These are phyloP conservation scores for Gracilariopsis chorda DNA, from an alignment of 23 red algal species.

Conservation along the genomic window DNA sequence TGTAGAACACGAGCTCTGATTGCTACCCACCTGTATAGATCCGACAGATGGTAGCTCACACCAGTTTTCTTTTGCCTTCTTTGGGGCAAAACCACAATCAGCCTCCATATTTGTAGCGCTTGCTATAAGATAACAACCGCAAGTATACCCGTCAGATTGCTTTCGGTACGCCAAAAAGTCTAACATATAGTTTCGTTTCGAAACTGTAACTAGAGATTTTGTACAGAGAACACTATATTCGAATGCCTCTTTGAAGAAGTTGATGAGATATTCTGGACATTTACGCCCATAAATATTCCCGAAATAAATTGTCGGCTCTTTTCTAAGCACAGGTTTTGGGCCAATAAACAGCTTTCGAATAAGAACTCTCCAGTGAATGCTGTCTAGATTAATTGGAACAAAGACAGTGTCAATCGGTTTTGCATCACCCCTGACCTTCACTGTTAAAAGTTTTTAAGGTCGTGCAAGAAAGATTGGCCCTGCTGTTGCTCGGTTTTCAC, in stretches of 20 bases:
- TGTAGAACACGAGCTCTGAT: neutral
- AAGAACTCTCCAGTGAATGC: neutral
- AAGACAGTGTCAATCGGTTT: neutral
- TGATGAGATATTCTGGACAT: too few relatives aligned
- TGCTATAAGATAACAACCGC: neutral
- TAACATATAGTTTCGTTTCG: neutral
- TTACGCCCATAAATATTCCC: too few relatives aligned
- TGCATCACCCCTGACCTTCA: neutral
- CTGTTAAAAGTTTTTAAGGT: neutral
- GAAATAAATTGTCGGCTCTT: neutral
- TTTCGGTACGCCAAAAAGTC: neutral
- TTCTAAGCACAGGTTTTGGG: too few relatives aligned
- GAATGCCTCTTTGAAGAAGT: too few relatives aligned
- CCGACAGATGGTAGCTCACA: neutral
- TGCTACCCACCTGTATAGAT: neutral
- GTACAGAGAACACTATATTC: too few relatives aligned
- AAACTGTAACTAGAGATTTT: too few relatives aligned
- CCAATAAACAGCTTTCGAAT: neutral
- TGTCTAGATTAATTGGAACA: neutral
- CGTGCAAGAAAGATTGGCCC: neutral
- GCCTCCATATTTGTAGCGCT: neutral
- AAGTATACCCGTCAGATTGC: neutral
- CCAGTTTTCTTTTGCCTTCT: neutral
- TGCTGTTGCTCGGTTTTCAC: neutral
- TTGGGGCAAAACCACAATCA: neutral